Conservation (phyloP, 768 basidiomycete species). For the Gelatoporia subvermispora region DNA sequence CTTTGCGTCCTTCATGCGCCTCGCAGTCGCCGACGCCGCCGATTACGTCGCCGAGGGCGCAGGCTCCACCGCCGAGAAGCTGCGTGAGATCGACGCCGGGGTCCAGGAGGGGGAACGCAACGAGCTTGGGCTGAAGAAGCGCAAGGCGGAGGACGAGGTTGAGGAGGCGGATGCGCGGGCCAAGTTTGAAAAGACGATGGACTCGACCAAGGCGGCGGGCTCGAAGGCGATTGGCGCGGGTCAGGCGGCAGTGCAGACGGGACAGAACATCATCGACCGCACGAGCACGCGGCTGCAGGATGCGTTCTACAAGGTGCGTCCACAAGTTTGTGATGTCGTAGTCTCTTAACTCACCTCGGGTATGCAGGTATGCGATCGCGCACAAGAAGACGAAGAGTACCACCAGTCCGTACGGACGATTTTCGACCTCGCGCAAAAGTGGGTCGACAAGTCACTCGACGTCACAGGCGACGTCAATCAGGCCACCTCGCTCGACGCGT, state of each 20-base stretch:
- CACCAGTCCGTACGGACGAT: conserved; percentile 52
- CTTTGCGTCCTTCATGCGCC: conserved; percentile 59
- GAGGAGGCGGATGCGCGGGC: conserved; percentile 40
- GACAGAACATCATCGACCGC: conserved; percentile 41
- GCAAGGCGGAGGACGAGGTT: conserved; percentile 40
- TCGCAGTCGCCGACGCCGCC: conserved; percentile 63
- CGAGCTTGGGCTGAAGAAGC: conserved; percentile 48
- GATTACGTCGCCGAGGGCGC: conserved; percentile 54
- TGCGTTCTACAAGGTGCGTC: conserved; percentile 47
- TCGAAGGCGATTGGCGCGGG: conserved; percentile 49
- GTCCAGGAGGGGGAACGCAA: conserved; percentile 60
- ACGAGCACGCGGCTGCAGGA: conserved; percentile 41
- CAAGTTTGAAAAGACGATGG: conserved; percentile 65
- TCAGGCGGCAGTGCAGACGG: conserved; percentile 37
- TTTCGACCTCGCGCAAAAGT: conserved; percentile 52
- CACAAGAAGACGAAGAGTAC: conserved; percentile 57
- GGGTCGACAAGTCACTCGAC: conserved; percentile 49
- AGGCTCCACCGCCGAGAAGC: conserved; percentile 41
- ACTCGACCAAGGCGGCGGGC: conserved; percentile 54
- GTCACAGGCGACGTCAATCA: conserved; percentile 40
- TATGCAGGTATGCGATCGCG: conserved; percentile 57
- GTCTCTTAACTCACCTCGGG: background rate
- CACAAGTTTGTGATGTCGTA: background rate
- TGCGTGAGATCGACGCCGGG: conserved; percentile 52
- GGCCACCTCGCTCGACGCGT: conserved; percentile 42